These are phyloP conservation scores for Pyrenochaeta sp. DNA, from an alignment of 2,329 filamentous ascomycete genomes.

Conservation along the genomic window DNA sequence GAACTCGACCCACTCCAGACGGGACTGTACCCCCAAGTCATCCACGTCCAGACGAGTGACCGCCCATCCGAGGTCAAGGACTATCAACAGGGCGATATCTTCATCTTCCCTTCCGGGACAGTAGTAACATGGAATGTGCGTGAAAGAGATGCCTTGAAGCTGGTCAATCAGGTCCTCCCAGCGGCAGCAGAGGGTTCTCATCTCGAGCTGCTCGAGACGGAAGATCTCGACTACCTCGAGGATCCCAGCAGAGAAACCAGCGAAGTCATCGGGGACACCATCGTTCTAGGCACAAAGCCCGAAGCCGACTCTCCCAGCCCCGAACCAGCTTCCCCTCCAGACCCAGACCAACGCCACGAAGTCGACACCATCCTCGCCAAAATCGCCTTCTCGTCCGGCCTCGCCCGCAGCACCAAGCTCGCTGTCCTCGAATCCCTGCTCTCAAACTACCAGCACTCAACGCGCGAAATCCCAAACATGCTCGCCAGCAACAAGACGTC, in stretches of 20 bases:
- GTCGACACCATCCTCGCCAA: conserved; percentile 80
- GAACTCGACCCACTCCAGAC: conserved; percentile 69
- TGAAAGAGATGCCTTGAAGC: conserved; percentile 67
- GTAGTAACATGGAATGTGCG: conserved; percentile 91
- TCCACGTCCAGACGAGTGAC: conserved; percentile 63
- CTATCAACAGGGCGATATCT: conserved; percentile 77
- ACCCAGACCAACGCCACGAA: conserved; percentile 43
- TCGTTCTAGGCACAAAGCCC: conserved; percentile 80
- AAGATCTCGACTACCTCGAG: conserved; percentile 86
- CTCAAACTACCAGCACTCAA: conserved; percentile 84
- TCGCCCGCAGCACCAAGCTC: conserved; percentile 91
- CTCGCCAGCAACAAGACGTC: conserved; percentile 72
- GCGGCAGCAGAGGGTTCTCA: conserved; percentile 80
- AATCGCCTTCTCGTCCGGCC: conserved; percentile 93
- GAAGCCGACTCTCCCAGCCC: conserved; percentile 21
- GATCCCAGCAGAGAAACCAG: conserved; percentile 77
- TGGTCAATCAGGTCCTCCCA: conserved; percentile 70
- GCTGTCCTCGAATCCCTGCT: conserved; percentile 88
- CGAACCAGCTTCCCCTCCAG: conserved; percentile 46
- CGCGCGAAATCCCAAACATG: conserved; percentile 79
- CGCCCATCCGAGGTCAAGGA: conserved; percentile 50
- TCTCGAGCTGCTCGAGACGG: conserved; percentile 76
- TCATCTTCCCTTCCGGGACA: conserved; percentile 94
- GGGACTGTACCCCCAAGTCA: conserved; percentile 69
- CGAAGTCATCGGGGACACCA: conserved; percentile 83